A percentile compares a stretch with the other conserved stretches of the same genome.
phyloP scores from a whole-genome alignment of 2,329 filamentous ascomycete genomes.

The Neopestalotiopsis sp. region DNA sequence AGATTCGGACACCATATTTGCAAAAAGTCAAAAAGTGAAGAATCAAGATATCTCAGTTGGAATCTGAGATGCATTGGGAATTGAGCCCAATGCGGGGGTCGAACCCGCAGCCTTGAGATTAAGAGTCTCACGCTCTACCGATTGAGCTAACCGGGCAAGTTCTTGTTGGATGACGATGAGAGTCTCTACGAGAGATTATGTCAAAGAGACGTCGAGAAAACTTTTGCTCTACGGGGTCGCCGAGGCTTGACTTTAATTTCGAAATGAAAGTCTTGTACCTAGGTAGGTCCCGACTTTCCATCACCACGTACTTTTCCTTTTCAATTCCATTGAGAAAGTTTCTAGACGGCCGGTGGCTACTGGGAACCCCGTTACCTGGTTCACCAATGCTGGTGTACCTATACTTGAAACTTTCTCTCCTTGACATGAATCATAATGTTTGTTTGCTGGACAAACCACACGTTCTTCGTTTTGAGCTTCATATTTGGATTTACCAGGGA shows the following conservation, averaged over 20 bases:
- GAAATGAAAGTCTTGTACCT: not conserved
- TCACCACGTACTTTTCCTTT: no score
- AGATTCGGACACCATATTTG: not conserved
- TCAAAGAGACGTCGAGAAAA: not conserved
- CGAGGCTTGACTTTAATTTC: not conserved
- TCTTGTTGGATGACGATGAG: not conserved
- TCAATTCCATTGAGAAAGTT: no score
- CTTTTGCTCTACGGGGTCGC: not conserved
- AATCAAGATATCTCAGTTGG: not conserved
- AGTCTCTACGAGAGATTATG: not conserved
- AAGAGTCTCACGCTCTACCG: conserved; percentile 77
- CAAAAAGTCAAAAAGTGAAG: not conserved
- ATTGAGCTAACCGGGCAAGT: conserved; percentile 63
- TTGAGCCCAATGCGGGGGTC: conserved; percentile 54
- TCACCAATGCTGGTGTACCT: not conserved
- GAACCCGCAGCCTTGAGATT: conserved; percentile 45
- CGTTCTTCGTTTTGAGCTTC: not conserved
- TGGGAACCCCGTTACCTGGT: no score
- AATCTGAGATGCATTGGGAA: conserved; percentile 18
- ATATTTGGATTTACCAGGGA: conserved; percentile 14
- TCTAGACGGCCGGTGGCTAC: no score
- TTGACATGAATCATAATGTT: not conserved
- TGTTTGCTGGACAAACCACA: not conserved
- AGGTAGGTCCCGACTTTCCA: no score
- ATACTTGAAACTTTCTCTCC: not conserved